Conservation (phyloP, 1,139 yeast genomes). For the Wickerhamiella pararugosa region DNA sequence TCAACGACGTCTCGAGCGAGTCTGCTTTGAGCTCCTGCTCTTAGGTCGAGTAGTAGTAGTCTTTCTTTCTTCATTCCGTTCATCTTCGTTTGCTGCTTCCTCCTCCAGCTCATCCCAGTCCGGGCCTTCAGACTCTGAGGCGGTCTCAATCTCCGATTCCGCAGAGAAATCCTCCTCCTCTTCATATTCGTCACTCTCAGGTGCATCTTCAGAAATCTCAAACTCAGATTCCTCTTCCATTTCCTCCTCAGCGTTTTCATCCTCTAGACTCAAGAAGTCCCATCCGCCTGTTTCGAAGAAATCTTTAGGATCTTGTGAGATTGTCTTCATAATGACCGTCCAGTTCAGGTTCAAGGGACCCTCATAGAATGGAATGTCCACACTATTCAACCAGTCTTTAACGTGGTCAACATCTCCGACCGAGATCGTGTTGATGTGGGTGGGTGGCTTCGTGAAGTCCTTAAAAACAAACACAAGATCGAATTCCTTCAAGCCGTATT, state of each 20-base stretch:
- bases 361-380: slow-evolving; percentile 86
- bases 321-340: slow-evolving; percentile 90
- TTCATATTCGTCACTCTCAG: slow-evolving; percentile 17
- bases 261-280: slow-evolving; percentile 59
- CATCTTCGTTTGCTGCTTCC: slow-evolving; percentile 23
- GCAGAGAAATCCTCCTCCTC: slow-evolving; percentile 14
- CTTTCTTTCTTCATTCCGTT: not conserved
- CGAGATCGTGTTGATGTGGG: slow-evolving; percentile 88
- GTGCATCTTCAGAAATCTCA: slow-evolving; percentile 21
- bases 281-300: slow-evolving; percentile 91
- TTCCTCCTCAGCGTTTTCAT: slow-evolving; percentile 36
- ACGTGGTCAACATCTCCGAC: slow-evolving; percentile 84
- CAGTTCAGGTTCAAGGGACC: slow-evolving; percentile 94
- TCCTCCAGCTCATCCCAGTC: slow-evolving; percentile 28
- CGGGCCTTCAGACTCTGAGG: slow-evolving; percentile 24
- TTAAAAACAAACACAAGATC: slow-evolving; percentile 91
- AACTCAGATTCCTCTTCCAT: slow-evolving; percentile 28
- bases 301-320: slow-evolving; percentile 83
- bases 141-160: slow-evolving; percentile 15
- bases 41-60: too few relatives aligned
- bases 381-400: slow-evolving; percentile 92
- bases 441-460: slow-evolving; percentile 75
- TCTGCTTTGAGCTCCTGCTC: too few relatives aligned
- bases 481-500: slow-evolving; percentile 90
- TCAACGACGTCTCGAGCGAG: too few relatives aligned